These are phyloP conservation scores for Pythium brassicae DNA, from an alignment of 352 stramenopile species.

Conservation along the genomic window DNA sequence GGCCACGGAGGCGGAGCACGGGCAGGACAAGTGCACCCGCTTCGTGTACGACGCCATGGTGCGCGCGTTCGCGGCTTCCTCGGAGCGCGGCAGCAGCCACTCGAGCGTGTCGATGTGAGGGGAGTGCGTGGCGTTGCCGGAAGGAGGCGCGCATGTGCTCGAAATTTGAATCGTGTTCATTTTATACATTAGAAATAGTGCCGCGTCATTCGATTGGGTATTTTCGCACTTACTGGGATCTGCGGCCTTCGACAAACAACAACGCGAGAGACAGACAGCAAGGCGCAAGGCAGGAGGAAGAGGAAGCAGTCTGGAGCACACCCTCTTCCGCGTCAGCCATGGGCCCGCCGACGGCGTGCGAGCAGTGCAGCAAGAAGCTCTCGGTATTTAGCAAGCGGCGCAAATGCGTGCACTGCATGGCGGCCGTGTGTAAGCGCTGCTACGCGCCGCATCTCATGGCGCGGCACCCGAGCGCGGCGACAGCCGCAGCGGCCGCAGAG, in stretches of 20 bases:
- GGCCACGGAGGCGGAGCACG: constrained; percentile 42
- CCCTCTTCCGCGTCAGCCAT: constrained; percentile 17
- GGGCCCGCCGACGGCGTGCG: constrained; percentile 38
- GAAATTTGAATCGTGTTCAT: too few species aligned
- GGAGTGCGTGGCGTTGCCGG: too few species aligned
- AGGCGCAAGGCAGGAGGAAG: too few species aligned
- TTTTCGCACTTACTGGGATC: too few species aligned
- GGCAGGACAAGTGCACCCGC: constrained; percentile 42
- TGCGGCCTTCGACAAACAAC: too few species aligned
- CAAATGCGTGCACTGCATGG: constrained; percentile 66
- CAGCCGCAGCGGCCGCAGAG: not conserved
- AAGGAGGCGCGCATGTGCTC: too few species aligned
- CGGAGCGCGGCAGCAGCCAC: not conserved
- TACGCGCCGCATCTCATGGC: constrained; percentile 36
- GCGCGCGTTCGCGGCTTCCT: constrained; percentile 4
- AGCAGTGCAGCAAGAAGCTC: constrained; percentile 72
- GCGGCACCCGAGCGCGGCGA: constrained; percentile 32
- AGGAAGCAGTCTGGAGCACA: too few species aligned
- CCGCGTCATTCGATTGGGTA: too few species aligned
- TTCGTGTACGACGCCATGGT: constrained; percentile 50
- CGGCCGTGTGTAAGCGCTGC: constrained; percentile 56
- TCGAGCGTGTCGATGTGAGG: too few species aligned
- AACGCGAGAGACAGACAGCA: too few species aligned
- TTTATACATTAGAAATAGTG: too few species aligned
- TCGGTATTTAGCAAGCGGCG: constrained; percentile 68